Percentiles rank a stretch among this genome's conserved stretches.
Conservation (phyloP, 768 basidiomycete genomes). For the Tricholoma matsutake region DNA sequence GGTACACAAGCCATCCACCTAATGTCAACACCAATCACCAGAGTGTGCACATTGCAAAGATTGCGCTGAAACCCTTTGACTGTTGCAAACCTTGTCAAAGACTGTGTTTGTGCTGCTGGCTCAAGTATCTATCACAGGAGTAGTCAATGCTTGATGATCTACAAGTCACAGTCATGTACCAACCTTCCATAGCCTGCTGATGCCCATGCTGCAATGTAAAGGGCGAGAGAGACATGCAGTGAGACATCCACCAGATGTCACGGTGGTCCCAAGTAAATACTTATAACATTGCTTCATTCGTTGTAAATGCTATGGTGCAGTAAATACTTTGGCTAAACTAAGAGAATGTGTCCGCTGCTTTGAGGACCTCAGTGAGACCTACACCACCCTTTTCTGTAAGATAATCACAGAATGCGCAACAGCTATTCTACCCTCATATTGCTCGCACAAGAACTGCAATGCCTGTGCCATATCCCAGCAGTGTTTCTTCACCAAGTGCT, state of each 20-base stretch:
- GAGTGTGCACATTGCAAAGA: background rate
- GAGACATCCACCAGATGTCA: too few species aligned
- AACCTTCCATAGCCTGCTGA: background rate
- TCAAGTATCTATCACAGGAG: background rate
- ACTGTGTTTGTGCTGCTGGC: too few species aligned
- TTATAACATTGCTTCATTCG: background rate
- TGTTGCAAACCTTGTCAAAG: background rate
- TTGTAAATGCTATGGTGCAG: background rate
- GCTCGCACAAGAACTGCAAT: background rate
- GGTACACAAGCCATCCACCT: background rate
- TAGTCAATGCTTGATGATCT: background rate
- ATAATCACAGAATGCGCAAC: constrained; percentile 29
- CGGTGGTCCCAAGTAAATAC: too few species aligned
- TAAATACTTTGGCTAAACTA: background rate
- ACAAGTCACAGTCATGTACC: background rate
- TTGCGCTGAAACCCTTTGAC: background rate
- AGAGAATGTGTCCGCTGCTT: background rate
- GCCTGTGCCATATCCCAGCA: background rate
- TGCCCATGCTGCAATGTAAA: background rate
- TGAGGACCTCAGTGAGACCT: background rate
- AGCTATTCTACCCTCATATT: background rate
- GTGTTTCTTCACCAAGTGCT: background rate
- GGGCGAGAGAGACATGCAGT: background rate
- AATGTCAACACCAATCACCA: background rate
- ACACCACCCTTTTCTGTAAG: background rate